Evolutionary conservation across 805 yeast species (phyloP).

Genomic region (Yamadazyma scolyti): DNA sequence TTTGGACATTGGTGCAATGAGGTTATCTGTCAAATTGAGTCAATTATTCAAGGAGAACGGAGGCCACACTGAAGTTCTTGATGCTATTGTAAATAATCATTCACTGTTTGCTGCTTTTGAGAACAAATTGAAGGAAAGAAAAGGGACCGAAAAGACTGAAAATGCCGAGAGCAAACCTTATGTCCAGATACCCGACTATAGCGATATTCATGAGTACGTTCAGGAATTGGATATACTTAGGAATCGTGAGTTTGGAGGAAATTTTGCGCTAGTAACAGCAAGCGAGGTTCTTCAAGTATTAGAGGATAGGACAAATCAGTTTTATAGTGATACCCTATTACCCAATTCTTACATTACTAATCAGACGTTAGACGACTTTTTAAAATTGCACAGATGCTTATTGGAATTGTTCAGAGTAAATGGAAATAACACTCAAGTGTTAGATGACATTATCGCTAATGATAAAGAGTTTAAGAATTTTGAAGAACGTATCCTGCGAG

Average conservation of each 20-base stretch:
- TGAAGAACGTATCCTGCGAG: too few relatives aligned
- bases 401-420: conserved; percentile 45
- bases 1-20: not conserved
- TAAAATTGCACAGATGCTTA: too few relatives aligned
- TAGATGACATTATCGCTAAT: conserved; percentile 53
- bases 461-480: conserved; percentile 43
- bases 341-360: conserved; percentile 2
- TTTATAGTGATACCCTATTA: conserved; percentile 1
- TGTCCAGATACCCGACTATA: conserved; percentile 9
- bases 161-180: not conserved
- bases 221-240: conserved; percentile 6
- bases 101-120: conserved; percentile 43
- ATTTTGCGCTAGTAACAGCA: conserved; percentile 1
- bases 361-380: conserved; percentile 4
- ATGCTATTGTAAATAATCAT: conserved; percentile 49
- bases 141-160: not conserved
- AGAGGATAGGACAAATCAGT: conserved; percentile 2
- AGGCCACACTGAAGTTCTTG: conserved; percentile 56
- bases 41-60: conserved; percentile 47
- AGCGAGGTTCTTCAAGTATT: not conserved
- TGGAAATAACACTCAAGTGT: conserved; percentile 56
- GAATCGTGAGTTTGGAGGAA: conserved; percentile 1
- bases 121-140: conserved; percentile 7
- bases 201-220: conserved; percentile 7
- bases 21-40: conserved; percentile 24